Conservation (phyloP, 495 filamentous ascomycete genomes). For the Entonaema liquescens region DNA sequence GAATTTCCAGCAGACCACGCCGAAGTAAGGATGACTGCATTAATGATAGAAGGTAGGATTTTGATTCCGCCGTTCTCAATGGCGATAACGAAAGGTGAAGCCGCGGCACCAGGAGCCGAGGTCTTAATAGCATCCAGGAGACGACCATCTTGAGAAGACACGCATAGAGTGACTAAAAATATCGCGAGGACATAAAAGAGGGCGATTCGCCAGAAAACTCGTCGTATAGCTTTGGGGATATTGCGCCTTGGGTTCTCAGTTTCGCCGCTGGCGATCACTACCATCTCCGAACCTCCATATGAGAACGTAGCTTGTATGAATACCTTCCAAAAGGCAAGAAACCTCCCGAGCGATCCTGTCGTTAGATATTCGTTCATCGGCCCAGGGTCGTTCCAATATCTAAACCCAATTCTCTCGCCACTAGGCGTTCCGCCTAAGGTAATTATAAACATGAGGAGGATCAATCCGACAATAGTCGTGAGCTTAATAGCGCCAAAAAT, state of each 20-base stretch:
- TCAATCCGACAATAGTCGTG: constrained; percentile 69
- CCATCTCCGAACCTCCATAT: constrained; percentile 64
- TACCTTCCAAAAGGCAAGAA: constrained; percentile 68
- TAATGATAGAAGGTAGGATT: constrained; percentile 72
- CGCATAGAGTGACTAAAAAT: constrained; percentile 71
- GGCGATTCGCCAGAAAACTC: constrained; percentile 75
- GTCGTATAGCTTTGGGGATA: constrained; percentile 73
- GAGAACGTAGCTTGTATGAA: constrained; percentile 68
- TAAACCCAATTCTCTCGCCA: constrained; percentile 68
- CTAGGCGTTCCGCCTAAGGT: constrained; percentile 68
- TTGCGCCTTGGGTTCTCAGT: constrained; percentile 75
- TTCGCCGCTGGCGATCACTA: constrained; percentile 76
- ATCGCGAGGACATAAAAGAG: constrained; percentile 76
- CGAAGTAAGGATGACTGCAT: constrained; percentile 72
- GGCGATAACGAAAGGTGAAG: constrained; percentile 68
- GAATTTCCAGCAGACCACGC: constrained; percentile 75
- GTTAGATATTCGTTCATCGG: constrained; percentile 70
- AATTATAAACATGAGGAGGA: constrained; percentile 73
- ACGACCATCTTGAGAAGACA: constrained; percentile 58
- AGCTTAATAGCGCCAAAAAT: constrained; percentile 69
- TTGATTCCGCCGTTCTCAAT: constrained; percentile 68
- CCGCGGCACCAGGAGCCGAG: constrained; percentile 61
- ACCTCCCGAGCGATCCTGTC: constrained; percentile 59
- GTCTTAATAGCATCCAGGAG: constrained; percentile 60
- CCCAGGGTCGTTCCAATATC: constrained; percentile 74